Percentiles rank a stretch among this genome's conserved stretches.
Evolutionary conservation across 78 protist species (phyloP).

Genomic region (Monocercomonoides exilis): DNA sequence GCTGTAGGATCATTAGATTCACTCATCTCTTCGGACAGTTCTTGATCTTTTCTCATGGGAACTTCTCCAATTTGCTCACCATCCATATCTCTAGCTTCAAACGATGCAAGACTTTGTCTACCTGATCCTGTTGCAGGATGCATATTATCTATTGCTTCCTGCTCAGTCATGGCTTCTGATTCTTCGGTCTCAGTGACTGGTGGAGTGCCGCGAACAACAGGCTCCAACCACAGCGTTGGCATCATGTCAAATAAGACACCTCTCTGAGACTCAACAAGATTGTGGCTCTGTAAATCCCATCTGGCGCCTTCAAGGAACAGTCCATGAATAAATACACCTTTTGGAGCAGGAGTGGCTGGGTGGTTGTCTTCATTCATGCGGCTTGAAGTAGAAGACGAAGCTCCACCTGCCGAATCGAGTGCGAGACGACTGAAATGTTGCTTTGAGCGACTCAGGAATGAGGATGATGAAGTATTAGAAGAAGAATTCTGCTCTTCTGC

Average conservation of each 20-base stretch:
- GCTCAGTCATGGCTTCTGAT: neutral
- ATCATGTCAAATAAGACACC: neutral
- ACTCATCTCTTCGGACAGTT: too few relatives aligned
- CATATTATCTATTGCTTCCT: too few relatives aligned
- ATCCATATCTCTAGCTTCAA: too few relatives aligned
- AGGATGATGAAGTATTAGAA: too few relatives aligned
- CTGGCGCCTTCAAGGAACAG: slow-evolving; percentile 56
- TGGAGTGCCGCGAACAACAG: neutral
- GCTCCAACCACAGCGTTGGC: neutral
- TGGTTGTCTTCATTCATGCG: neutral
- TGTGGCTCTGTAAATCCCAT: slow-evolving; percentile 27
- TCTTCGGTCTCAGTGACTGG: neutral
- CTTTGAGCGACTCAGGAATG: too few relatives aligned
- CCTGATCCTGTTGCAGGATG: too few relatives aligned
- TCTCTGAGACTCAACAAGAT: neutral
- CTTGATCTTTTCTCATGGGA: neutral
- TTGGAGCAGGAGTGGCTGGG: neutral
- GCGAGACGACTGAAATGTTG: neutral
- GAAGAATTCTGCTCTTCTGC: too few relatives aligned
- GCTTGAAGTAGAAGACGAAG: neutral
- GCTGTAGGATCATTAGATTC: too few relatives aligned
- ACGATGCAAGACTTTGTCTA: too few relatives aligned
- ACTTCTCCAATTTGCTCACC: neutral
- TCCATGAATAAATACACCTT: slow-evolving; percentile 46
- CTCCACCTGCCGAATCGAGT: neutral